phyloP scores from a whole-genome alignment of 176 grass and related monocot genomes.

The Poa annua region DNA sequence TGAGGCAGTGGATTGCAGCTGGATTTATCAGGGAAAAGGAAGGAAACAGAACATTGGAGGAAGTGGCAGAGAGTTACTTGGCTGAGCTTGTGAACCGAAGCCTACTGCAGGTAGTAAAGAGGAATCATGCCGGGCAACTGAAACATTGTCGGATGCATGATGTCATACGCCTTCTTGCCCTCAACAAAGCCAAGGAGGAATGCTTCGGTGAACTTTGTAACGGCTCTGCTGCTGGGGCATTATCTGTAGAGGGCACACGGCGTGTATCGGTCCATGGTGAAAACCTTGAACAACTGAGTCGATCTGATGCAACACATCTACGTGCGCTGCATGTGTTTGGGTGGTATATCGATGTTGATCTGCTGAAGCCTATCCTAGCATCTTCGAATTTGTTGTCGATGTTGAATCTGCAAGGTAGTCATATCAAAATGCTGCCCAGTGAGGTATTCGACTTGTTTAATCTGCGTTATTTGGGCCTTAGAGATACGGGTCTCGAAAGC shows the following conservation, averaged over 20 bases:
- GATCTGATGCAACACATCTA: background rate
- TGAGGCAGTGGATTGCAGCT: background rate
- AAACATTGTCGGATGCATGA: background rate
- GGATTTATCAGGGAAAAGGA: conserved; percentile 34
- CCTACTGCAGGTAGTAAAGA: conserved; percentile 31
- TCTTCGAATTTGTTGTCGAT: background rate
- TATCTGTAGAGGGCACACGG: background rate
- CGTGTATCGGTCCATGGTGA: background rate
- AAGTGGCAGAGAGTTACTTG: conserved; percentile 47
- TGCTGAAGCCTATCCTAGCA: background rate
- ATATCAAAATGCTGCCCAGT: conserved; percentile 16
- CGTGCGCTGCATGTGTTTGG: conserved; percentile 22
- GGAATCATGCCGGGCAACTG: conserved; percentile 13
- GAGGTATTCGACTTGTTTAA: conserved; percentile 43
- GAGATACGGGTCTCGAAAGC: background rate
- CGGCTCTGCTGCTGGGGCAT: background rate
- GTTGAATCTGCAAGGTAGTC: conserved; percentile 27
- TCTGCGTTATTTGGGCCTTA: conserved; percentile 37
- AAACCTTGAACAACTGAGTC: background rate
- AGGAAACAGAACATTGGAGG: conserved; percentile 41
- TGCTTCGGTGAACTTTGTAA: conserved; percentile 20
- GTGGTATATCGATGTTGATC: background rate
- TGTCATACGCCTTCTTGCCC: background rate
- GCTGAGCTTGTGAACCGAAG: conserved; percentile 41
- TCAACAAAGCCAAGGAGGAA: background rate